Percentiles rank a stretch among this genome's conserved stretches.
Evolutionary conservation across 352 stramenopile species (phyloP).

Genomic region (Phytophthora cactorum): DNA sequence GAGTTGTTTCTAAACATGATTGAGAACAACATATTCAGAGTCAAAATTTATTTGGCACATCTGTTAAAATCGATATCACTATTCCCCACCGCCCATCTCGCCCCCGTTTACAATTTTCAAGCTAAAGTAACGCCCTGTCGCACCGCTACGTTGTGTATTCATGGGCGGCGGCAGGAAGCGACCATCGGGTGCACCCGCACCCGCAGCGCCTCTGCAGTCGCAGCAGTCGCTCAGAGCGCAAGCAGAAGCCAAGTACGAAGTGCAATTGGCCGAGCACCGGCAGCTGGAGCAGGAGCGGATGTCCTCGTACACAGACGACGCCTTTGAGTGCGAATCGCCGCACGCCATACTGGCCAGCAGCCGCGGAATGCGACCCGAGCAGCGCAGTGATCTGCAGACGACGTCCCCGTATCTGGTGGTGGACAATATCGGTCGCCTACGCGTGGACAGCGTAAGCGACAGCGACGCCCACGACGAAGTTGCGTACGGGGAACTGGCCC

Average conservation of each 20-base stretch:
- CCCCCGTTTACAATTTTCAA: slow-evolving; percentile 17
- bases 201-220: slow-evolving; percentile 6
- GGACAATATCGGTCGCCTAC: slow-evolving; percentile 34
- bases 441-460: slow-evolving; percentile 31
- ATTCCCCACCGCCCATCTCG: not conserved
- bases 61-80: not conserved
- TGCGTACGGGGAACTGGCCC: slow-evolving; percentile 41
- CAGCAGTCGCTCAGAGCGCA: slow-evolving; percentile 26
- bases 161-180: slow-evolving; percentile 5
- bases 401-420: slow-evolving; percentile 29
- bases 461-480: slow-evolving; percentile 31
- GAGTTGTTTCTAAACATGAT: not conserved
- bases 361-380: slow-evolving; percentile 7
- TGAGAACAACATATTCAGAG: not conserved
- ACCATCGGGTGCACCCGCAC: slow-evolving; percentile 1
- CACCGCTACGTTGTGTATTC: not conserved
- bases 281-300: slow-evolving; percentile 42
- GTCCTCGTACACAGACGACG: slow-evolving; percentile 53
- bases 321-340: slow-evolving; percentile 53
- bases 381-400: slow-evolving; percentile 23
- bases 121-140: slow-evolving; percentile 19
- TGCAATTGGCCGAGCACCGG: slow-evolving; percentile 26
- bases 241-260: slow-evolving; percentile 29
- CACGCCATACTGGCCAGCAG: slow-evolving; percentile 44
- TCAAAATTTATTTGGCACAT: slow-evolving; percentile 4